phyloP scores from a whole-genome alignment of 2,329 filamentous ascomycete species.

The Helotiales sp. region DNA sequence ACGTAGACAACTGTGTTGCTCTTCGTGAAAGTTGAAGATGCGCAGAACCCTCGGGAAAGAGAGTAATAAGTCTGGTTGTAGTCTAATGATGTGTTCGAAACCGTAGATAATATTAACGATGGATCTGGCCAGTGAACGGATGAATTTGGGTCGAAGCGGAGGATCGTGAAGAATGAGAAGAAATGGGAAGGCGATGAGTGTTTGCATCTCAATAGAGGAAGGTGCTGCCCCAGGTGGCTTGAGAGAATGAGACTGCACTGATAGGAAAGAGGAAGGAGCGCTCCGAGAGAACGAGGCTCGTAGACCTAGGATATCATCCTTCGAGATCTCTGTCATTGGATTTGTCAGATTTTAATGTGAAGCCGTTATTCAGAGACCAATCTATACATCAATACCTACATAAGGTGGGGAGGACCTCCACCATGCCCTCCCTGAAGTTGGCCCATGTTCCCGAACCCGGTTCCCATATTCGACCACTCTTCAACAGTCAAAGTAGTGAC shows the following conservation, averaged over 20 bases:
- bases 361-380: not conserved
- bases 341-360: not conserved
- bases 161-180: not conserved
- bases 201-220: not conserved
- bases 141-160: slow-evolving; percentile 1
- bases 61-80: slow-evolving; percentile 5
- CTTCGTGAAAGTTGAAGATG: not conserved
- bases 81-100: slow-evolving; percentile 11
- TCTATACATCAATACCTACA: slow-evolving; percentile 9
- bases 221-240: not conserved
- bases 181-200: not conserved
- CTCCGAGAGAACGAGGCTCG: not conserved
- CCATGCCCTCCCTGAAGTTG: slow-evolving; percentile 24
- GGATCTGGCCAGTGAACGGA: slow-evolving; percentile 5
- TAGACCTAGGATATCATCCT: not conserved
- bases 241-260: not conserved
- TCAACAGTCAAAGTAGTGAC: slow-evolving; percentile 27
- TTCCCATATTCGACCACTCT: slow-evolving; percentile 33
- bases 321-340: too few species aligned
- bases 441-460: slow-evolving; percentile 25
- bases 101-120: slow-evolving; percentile 23
- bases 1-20: not conserved
- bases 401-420: slow-evolving; percentile 21
- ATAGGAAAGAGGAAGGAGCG: not conserved
- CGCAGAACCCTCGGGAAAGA: not conserved